These are phyloP conservation scores for Zalaria sp. DNA, from an alignment of 2,329 filamentous ascomycete species.

Conservation along the genomic window DNA sequence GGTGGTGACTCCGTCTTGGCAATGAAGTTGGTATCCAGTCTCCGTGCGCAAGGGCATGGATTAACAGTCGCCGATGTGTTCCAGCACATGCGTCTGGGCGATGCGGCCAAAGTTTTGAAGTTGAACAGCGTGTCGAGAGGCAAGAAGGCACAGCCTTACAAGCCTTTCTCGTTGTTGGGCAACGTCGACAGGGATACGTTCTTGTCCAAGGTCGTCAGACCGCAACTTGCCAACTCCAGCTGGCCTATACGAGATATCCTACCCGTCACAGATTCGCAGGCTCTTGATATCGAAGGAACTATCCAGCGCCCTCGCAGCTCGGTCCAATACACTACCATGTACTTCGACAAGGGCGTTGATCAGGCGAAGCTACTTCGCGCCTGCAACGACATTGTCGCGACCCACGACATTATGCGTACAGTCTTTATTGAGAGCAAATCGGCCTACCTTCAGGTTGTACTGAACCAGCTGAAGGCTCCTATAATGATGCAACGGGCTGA, in stretches of 20 bases:
- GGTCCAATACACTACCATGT: slow-evolving; percentile 50
- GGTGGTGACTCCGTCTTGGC: slow-evolving; percentile 47
- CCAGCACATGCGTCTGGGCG: slow-evolving; percentile 26
- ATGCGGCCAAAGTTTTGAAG: slow-evolving; percentile 39
- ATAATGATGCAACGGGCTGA: slow-evolving; percentile 8
- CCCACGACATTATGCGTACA: slow-evolving; percentile 36
- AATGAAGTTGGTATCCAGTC: slow-evolving; percentile 46
- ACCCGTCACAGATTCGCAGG: slow-evolving; percentile 12
- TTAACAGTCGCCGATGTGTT: slow-evolving; percentile 45
- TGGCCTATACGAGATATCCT: slow-evolving; percentile 13
- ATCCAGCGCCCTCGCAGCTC: slow-evolving; percentile 45
- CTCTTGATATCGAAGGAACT: slow-evolving; percentile 36
- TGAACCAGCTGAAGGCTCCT: slow-evolving; percentile 22
- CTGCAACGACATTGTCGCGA: slow-evolving; percentile 42
- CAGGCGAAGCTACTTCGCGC: slow-evolving; percentile 32
- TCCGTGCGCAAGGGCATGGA: slow-evolving; percentile 32
- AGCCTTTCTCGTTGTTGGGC: slow-evolving; percentile 39
- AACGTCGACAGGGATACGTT: slow-evolving; percentile 27
- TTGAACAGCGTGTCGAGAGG: slow-evolving; percentile 14
- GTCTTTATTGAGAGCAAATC: slow-evolving; percentile 33
- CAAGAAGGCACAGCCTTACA: slow-evolving; percentile 15
- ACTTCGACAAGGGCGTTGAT: slow-evolving; percentile 40
- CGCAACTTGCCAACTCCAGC: slow-evolving; percentile 34
- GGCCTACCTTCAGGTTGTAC: slow-evolving; percentile 28
- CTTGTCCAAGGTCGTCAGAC: slow-evolving; percentile 33